Evolutionary conservation across 2,329 filamentous ascomycete genomes (phyloP).

Genomic region (Pseudogymnoascus sp.): DNA sequence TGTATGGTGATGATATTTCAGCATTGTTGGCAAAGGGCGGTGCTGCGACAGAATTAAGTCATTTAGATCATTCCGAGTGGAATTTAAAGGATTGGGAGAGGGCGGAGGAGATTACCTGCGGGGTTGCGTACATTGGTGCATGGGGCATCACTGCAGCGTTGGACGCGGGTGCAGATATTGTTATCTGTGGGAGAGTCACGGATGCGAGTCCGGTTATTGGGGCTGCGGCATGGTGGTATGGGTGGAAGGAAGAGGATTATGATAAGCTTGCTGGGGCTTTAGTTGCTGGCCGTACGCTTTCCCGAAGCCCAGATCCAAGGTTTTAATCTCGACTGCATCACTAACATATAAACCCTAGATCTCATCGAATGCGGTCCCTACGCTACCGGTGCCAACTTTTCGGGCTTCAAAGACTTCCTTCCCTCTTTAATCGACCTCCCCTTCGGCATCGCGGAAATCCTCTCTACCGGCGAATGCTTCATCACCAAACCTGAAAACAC

Average conservation of each 20-base stretch:
- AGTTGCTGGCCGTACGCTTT: conserved; percentile 17
- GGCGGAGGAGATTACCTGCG: too few relatives aligned
- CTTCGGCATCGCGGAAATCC: conserved; percentile 39
- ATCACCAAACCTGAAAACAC: conserved; percentile 36
- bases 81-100: too few relatives aligned
- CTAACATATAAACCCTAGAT: conserved; percentile 10
- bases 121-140: too few relatives aligned
- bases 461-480: conserved; percentile 32
- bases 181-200: conserved; percentile 35
- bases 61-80: too few relatives aligned
- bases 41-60: too few relatives aligned
- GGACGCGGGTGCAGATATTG: conserved; percentile 22
- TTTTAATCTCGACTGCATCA: too few relatives aligned
- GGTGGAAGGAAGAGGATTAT: conserved; percentile 31
- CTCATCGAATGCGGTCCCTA: conserved; percentile 25
- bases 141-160: too few relatives aligned
- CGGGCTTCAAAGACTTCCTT: conserved; percentile 19
- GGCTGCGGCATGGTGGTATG: conserved; percentile 34
- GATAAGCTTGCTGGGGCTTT: conserved; percentile 32
- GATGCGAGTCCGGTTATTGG: conserved; percentile 36
- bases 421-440: conserved; percentile 31
- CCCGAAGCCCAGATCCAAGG: too few relatives aligned
- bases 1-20: too few relatives aligned
- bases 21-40: too few relatives aligned
- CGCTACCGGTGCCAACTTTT: conserved; percentile 17